Evolutionary conservation across 352 stramenopile genomes (phyloP).

Genomic region (Phytophthora agathidicida): DNA sequence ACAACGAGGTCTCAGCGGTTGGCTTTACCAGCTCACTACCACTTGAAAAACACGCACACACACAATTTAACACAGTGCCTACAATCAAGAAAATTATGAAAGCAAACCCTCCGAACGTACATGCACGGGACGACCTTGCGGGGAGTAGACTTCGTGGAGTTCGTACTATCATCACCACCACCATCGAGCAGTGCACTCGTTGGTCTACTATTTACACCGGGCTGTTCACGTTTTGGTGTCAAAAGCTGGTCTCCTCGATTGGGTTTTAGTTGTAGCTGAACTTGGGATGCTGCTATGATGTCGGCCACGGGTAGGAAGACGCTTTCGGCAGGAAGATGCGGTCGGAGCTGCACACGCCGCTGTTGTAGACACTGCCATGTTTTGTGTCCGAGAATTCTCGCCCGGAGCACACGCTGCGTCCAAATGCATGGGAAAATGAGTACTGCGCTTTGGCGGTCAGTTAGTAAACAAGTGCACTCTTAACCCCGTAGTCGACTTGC

Average conservation of each 20-base stretch:
- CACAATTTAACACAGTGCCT: neutral
- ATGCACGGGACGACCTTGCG: constrained; percentile 44
- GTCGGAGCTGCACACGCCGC: constrained; percentile 45
- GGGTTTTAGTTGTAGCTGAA: constrained; percentile 23
- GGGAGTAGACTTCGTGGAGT: constrained; percentile 22
- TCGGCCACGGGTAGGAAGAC: constrained; percentile 47
- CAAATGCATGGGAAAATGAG: constrained; percentile 71
- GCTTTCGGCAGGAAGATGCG: neutral
- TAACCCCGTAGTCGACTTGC: no score
- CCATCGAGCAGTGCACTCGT: constrained; percentile 4
- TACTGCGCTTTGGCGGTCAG: constrained; percentile 33
- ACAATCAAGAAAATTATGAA: neutral
- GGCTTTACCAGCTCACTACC: constrained; percentile 9
- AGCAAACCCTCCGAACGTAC: constrained; percentile 19
- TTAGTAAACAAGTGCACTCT: neutral
- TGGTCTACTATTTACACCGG: neutral
- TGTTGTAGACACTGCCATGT: constrained; percentile 52
- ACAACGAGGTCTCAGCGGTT: constrained; percentile 1
- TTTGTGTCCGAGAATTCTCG: constrained; percentile 49
- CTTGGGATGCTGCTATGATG: constrained; percentile 42
- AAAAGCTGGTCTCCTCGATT: constrained; percentile 14
- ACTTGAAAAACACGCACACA: constrained; percentile 12
- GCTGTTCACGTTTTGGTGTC: constrained; percentile 10
- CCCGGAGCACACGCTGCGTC: constrained; percentile 54
- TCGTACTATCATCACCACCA: constrained; percentile 8